Percentiles rank a stretch among this genome's conserved stretches.
These are phyloP conservation scores for Phytophthora podocarpi DNA, from an alignment of 352 stramenopile genomes.

Conservation along the genomic window DNA sequence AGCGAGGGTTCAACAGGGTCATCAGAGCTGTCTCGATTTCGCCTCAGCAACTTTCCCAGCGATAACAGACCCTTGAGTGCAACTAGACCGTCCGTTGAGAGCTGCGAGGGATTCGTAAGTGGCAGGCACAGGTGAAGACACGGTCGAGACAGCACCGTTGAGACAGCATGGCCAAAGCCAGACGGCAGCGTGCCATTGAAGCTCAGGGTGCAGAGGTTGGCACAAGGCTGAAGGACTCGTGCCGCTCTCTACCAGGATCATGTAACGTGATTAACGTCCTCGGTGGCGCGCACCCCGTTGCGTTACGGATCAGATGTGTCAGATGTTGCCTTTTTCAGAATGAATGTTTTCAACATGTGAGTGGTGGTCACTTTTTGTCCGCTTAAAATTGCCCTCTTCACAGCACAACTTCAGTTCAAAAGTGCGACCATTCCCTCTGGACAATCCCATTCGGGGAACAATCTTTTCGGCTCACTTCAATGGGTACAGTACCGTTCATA, in stretches of 20 bases:
- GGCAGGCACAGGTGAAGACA: too few relatives aligned
- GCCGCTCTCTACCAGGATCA: background rate
- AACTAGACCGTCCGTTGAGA: background rate
- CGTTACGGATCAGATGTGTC: too few relatives aligned
- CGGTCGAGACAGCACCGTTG: too few relatives aligned
- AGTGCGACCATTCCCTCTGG: background rate
- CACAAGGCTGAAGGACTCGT: background rate
- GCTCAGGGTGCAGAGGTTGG: conserved; percentile 4
- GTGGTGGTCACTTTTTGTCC: conserved; percentile 16
- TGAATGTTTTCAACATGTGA: too few relatives aligned
- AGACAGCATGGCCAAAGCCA: background rate
- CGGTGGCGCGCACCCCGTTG: too few relatives aligned
- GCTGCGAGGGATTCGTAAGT: conserved; percentile 12
- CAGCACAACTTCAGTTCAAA: background rate
- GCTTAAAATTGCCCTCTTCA: background rate
- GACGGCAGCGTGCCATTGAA: too few relatives aligned
- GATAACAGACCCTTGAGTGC: background rate
- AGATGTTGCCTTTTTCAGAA: too few relatives aligned
- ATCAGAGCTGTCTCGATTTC: too few relatives aligned
- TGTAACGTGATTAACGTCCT: too few relatives aligned
- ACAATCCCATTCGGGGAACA: conserved; percentile 15
- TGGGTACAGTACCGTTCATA: background rate
- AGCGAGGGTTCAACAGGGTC: conserved; percentile 22
- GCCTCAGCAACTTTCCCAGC: too few relatives aligned
- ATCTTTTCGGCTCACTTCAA: conserved; percentile 26